Evolutionary conservation across 805 yeast species (phyloP).

Genomic region (Starmerella vaccinii): DNA sequence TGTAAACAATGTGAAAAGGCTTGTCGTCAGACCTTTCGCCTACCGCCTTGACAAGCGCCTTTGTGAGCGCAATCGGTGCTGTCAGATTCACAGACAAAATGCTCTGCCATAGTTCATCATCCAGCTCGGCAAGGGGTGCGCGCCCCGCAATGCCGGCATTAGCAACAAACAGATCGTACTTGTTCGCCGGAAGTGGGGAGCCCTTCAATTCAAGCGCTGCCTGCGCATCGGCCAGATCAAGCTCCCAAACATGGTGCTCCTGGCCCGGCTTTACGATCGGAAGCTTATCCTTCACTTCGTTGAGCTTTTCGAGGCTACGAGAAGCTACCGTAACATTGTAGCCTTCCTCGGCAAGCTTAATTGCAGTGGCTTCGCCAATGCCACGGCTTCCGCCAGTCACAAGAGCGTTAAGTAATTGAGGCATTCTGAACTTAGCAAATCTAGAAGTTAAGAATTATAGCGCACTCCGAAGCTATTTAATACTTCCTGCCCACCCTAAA

Average conservation of each 20-base stretch:
- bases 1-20: not conserved
- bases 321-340: constrained; percentile 43
- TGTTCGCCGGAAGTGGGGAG: not conserved
- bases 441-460: no score
- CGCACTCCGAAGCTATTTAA: no score
- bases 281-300: not conserved
- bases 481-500: no score
- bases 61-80: not conserved
- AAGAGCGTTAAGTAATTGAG: constrained; percentile 1
- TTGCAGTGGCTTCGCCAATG: constrained; percentile 48
- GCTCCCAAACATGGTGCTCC: not conserved
- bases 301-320: constrained; percentile 32
- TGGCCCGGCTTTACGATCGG: not conserved
- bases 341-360: constrained; percentile 41
- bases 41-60: not conserved
- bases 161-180: not conserved
- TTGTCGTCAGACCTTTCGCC: not conserved
- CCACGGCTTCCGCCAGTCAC: constrained; percentile 64
- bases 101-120: not conserved
- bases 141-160: not conserved
- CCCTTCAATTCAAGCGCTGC: not conserved
- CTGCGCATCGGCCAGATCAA: not conserved
- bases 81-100: not conserved
- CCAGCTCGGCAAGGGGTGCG: not conserved
- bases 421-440: no score